Base-by-base conservation (phyloP, 176 grass and related monocot genomes). In the Puya raimondii region DNA sequence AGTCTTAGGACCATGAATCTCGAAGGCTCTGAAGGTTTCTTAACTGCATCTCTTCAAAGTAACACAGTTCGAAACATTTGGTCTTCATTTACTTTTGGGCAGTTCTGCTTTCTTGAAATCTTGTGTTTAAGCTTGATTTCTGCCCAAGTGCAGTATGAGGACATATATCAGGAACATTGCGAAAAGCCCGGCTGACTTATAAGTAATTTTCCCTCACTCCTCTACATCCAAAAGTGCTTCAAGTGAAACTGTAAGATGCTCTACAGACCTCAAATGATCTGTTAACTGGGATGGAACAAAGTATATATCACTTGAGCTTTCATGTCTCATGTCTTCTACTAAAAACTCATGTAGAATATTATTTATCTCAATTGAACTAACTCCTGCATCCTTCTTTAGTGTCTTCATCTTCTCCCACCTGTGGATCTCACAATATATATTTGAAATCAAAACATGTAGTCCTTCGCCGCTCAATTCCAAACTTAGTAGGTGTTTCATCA, bases 241-340 rank as follows among this genome's bases (percentile, higher is more conserved):
- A 63, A 29, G 29, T 68, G 61, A 63, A 29, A 51, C 53, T 67
- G n/a, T 21, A 50, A 79, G 20, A 8, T 17, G 14, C 54, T 58
- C 54, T 22, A 68, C 15, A 79, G 12, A 79, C 23, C 63, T 12
- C 49, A 87, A 75, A 79, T 72, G 67, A 56, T 12, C 48, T 0
- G 71, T 78, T 49, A 79, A 49, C 63, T 64, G 63, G 67, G 74
- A 20, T 75, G 69, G 15, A 23, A 14, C 11, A 11, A 10, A 47
- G 75, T 79, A 76, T 47, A 79, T 79, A 63, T 79, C 18, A 0
- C 48, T 23, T 72, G 67, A 82, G 53, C n/a, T 82, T 42, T 68
- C 53, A 72, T 87, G 85, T 64, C 67, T 79, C 48, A 64, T 72
- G n/a, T 73, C 85, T 69, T 80, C 76, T 12, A 76, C 80, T 68